Evolutionary conservation across 139 green algal species (phyloP).

Genomic region (Chlorella sp.): DNA sequence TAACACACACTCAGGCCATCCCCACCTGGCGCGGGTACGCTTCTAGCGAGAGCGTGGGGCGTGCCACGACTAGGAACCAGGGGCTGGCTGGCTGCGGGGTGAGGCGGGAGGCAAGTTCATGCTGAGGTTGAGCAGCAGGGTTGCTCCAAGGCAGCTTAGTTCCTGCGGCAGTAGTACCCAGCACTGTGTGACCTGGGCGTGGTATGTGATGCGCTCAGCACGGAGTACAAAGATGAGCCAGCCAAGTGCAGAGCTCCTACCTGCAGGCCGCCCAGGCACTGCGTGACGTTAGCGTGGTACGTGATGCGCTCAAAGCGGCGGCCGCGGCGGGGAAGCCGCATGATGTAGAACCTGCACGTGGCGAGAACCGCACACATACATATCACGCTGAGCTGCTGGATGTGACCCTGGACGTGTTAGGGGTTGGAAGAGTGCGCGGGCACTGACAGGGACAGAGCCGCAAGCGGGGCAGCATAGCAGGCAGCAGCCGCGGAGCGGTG

Average conservation of each 20-base stretch:
- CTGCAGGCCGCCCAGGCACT: conserved; percentile 70
- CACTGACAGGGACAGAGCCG: too few species aligned
- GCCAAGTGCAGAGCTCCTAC: too few species aligned
- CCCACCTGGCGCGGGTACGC: background rate
- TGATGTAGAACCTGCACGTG: conserved; percentile 92
- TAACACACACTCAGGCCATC: too few species aligned
- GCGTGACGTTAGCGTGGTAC: conserved; percentile 83
- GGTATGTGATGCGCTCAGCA: too few species aligned
- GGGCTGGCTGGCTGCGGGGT: conserved; percentile 13
- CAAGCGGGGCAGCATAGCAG: background rate
- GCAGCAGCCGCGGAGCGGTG: background rate
- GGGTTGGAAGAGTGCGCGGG: too few species aligned
- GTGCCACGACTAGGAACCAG: conserved; percentile 9
- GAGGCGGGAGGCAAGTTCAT: background rate
- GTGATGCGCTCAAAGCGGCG: conserved; percentile 89
- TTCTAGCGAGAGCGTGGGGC: background rate
- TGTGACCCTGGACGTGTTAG: background rate
- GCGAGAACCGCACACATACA: background rate
- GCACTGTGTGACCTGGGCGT: too few species aligned
- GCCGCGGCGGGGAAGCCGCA: conserved; percentile 75
- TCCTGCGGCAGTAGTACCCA: too few species aligned
- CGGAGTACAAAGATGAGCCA: too few species aligned
- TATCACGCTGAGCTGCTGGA: too few species aligned
- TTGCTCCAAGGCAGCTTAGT: too few species aligned
- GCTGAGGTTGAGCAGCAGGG: too few species aligned